These are phyloP conservation scores for Phytophthora pisi DNA, from an alignment of 352 stramenopile species.

Conservation along the genomic window DNA sequence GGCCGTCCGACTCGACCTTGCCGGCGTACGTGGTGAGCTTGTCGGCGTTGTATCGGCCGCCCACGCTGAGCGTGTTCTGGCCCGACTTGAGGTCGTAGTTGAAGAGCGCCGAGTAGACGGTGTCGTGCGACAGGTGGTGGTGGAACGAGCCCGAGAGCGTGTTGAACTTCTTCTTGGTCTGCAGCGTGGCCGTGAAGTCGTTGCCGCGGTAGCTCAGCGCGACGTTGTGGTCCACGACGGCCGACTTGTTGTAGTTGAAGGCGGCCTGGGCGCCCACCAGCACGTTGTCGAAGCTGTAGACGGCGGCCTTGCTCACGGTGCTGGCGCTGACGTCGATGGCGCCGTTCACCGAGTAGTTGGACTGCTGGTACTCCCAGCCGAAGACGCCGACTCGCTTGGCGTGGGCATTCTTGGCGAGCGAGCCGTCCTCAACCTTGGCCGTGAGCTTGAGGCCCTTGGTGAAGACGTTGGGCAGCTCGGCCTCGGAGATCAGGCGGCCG, in stretches of 20 bases:
- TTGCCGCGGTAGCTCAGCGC: constrained; percentile 74
- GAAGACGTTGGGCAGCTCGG: constrained; percentile 82
- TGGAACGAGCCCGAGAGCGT: constrained; percentile 82
- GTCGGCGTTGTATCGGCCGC: constrained; percentile 84
- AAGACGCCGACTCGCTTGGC: constrained; percentile 79
- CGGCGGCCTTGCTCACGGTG: constrained; percentile 64
- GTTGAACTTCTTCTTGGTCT: constrained; percentile 91
- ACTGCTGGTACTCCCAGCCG: constrained; percentile 78
- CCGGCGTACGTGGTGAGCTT: constrained; percentile 82
- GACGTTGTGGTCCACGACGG: constrained; percentile 86
- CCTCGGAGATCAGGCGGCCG: constrained; percentile 76
- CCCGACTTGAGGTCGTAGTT: constrained; percentile 90
- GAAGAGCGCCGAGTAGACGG: constrained; percentile 87
- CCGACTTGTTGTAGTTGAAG: constrained; percentile 85
- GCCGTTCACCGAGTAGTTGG: constrained; percentile 64
- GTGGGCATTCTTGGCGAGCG: constrained; percentile 75
- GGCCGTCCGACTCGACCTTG: constrained; percentile 88
- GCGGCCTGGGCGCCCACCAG: constrained; percentile 71
- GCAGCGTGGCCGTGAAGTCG: constrained; percentile 79
- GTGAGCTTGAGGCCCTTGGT: constrained; percentile 84
- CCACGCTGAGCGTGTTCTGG: constrained; percentile 81
- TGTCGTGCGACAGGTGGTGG: constrained; percentile 82
- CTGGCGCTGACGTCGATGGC: constrained; percentile 61
- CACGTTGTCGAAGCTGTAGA: constrained; percentile 84
- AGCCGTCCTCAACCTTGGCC: constrained; percentile 85